Evolutionary conservation across 306 rosid genomes (phyloP), one percentile per base, ranked within the genome.

Genomic region (Casuarina glauca): DNA sequence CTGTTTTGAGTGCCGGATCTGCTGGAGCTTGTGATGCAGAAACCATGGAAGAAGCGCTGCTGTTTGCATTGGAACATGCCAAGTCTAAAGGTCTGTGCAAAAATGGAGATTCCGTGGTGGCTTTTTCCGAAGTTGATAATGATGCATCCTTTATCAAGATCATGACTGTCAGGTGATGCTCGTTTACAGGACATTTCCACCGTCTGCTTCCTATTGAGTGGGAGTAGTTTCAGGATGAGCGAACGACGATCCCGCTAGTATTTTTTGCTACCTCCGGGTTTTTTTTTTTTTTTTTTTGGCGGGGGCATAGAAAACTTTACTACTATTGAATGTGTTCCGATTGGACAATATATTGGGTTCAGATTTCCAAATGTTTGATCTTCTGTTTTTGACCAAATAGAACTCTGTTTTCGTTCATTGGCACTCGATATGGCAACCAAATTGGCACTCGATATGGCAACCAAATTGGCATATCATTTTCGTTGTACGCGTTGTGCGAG

Each of bases 101-200:
- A 76, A 84, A 57, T n/a, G 94, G 97, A 62, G 99, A 95, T 81
- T 86, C 99, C 67, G 89, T 95, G 35, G 99, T 95, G 83, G 99
- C 92, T 63, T 87, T 95, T 81, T 93, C 92, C 80, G 93, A 97
- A 17, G 91, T 91, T 73, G 99, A 97, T 74, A 85, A n/a, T n/a
- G n/a, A 89, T 69, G 97, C 99, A 49, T 92, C 97, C 15, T 80
- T 95, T 58, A 91, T 95, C 93, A 95, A 95, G 93, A 93, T 95
- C 82, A 77, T 95, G 87, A 93, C 93, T n/a, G 97, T 95, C 84
- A 94, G 92, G 88, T 94, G 93, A 93, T 54, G 74, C 38, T 76
- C n/a, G 46, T 26, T 53, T 63, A 15, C 12, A 19, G 50, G 69
- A 58, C 70, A 16, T 54, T 50, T 35, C 39, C 4, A 5, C 55